Conservation (phyloP, 805 yeast species). For the Yarrowia sp. region DNA sequence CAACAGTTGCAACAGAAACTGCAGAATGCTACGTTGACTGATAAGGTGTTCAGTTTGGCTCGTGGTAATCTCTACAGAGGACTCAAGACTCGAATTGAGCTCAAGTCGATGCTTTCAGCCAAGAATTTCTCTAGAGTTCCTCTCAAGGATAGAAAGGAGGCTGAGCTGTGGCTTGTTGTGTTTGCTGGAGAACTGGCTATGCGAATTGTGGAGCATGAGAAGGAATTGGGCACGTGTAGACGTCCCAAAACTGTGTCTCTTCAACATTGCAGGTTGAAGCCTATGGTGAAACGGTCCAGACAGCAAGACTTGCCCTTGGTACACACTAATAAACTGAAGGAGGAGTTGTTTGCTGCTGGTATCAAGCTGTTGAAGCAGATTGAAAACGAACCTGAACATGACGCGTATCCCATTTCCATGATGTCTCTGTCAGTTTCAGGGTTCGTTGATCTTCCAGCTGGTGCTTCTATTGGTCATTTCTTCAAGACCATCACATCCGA, state of each 20-base stretch:
- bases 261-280: constrained; percentile 48
- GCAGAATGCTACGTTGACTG: constrained; percentile 59
- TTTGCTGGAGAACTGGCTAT: constrained; percentile 79
- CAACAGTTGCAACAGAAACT: constrained; percentile 51
- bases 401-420: constrained; percentile 39
- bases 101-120: constrained; percentile 87
- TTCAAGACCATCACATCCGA: constrained; percentile 32
- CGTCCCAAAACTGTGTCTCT: constrained; percentile 65
- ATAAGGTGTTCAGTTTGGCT: constrained; percentile 63
- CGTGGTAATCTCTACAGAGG: constrained; percentile 68
- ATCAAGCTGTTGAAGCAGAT: constrained; percentile 44
- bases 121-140: constrained; percentile 74
- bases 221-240: constrained; percentile 57
- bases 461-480: constrained; percentile 31
- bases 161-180: constrained; percentile 79
- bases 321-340: constrained; percentile 52
- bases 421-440: constrained; percentile 39
- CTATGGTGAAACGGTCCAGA: constrained; percentile 41
- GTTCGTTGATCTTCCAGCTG: constrained; percentile 33
- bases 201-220: constrained; percentile 74
- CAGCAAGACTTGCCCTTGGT: constrained; percentile 45
- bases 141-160: constrained; percentile 62
- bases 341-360: constrained; percentile 45
- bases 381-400: constrained; percentile 45
- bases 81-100: constrained; percentile 62